phyloP scores from a whole-genome alignment of 257 asterid genomes.

The Ligustrum vulgare region DNA sequence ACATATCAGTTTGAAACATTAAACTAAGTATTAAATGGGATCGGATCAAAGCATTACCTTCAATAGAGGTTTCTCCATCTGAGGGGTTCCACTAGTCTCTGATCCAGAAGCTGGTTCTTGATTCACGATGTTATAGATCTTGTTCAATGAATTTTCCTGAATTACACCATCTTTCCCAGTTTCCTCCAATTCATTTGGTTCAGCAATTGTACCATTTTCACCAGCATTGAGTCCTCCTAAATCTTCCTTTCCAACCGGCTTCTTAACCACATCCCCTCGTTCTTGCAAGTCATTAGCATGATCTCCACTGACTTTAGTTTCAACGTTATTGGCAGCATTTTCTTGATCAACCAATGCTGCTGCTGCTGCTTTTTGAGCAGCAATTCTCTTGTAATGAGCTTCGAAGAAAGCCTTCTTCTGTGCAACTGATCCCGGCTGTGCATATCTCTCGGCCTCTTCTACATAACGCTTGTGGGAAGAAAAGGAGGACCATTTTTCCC shows the following conservation, averaged over 20 bases:
- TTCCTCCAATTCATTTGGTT: conserved; percentile 16
- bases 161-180: conserved; percentile 23
- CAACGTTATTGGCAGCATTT: conserved; percentile 27
- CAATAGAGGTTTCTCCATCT: conserved; percentile 69
- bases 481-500: conserved; percentile 97
- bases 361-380: conserved; percentile 80
- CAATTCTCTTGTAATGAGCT: conserved; percentile 93
- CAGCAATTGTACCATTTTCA: background rate
- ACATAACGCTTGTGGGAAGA: conserved; percentile 72
- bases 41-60: conserved; percentile 42
- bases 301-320: background rate
- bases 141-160: conserved; percentile 19
- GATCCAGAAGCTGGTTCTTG: conserved; percentile 46
- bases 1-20: conserved; percentile 3
- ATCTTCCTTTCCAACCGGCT: conserved; percentile 11
- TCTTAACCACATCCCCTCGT: conserved; percentile 23
- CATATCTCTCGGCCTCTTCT: conserved; percentile 86
- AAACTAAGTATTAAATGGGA: background rate
- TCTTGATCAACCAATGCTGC: conserved; percentile 53
- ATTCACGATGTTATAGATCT: conserved; percentile 28
- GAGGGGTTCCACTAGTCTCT: conserved; percentile 56
- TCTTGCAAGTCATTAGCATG: conserved; percentile 11
- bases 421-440: conserved; percentile 89
- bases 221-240: background rate
- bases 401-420: conserved; percentile 97